Base-by-base conservation (phyloP, 768 basidiomycete species). In the Lanmaoa rubissima region DNA sequence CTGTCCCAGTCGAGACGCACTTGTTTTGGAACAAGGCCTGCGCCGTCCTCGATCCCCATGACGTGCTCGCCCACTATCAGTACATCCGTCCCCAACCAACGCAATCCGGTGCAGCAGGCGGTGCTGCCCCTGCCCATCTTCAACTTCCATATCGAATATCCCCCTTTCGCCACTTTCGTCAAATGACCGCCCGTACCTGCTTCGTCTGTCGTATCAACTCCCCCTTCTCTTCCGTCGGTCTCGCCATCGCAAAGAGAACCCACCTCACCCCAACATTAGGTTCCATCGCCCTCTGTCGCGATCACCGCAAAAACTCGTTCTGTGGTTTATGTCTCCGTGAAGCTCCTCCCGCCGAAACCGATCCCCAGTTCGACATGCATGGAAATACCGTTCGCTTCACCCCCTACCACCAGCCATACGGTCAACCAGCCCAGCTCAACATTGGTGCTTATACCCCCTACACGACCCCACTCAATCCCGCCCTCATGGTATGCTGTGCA, bases 271-370 rank as follows among this genome's bases (percentile, higher is more conserved):
- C 76, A 0, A 74, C 71, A 19, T 63, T 87, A 2, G 80, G 79
- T 4, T 60, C 70, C 40, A 72, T 88, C 64, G 60, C 74, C 28
- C 72, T 86, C 28, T 89, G 89, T 67, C 76, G 81, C 44, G 86
- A 87, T 2, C 89, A 91, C 64, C 79, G 83, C 58, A 80, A 81
- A 57, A 78, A 76, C 11, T 73, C 79, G 1, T 89, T 83, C 61
- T 90, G 88, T 59, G 85, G 86, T 0, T 64, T 88, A 10, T 92
- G 89, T 67, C 77, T 90, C 13, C 79, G 83, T n/a, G 85, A 88
- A 57, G 76, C 80, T 0, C 81, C 84, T 5, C 65, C 74, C 1
- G 73, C 73, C 32, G 79, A 82, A 55, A 58, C 63, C 1, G 76
- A 77, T 50, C 64, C 71, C 14, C 71, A 73, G 46, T 69, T 72